Conservation (phyloP, 129 eudicot species). For the Centrapalus pauciflorus region DNA sequence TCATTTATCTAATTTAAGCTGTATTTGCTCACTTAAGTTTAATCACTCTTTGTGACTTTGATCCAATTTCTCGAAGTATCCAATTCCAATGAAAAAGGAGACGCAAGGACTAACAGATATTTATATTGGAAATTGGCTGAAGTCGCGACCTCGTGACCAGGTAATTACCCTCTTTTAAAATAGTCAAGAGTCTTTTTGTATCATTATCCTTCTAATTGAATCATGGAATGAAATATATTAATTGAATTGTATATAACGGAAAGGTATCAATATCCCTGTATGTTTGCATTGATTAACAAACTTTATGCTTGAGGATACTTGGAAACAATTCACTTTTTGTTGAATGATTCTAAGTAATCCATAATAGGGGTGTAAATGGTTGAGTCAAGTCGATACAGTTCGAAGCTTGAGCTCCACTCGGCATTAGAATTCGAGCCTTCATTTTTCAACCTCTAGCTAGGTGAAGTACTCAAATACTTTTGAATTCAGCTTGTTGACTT, state of each 20-base stretch:
- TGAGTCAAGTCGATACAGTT: no score
- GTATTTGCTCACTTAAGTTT: background rate
- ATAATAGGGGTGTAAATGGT: background rate
- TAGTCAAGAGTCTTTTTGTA: conserved; percentile 7
- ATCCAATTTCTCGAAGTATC: conserved; percentile 46
- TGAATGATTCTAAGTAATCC: background rate
- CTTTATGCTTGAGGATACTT: background rate
- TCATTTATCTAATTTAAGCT: background rate
- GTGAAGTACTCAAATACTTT: no score
- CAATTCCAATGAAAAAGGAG: conserved; percentile 75
- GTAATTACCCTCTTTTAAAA: conserved; percentile 21
- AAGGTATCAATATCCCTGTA: conserved; percentile 4
- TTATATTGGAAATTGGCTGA: conserved; percentile 80
- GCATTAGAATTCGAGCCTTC: no score
- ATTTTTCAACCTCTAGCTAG: no score
- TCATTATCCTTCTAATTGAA: background rate
- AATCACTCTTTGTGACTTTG: background rate
- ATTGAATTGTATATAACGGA: background rate
- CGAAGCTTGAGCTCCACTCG: no score
- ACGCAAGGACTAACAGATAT: conserved; percentile 90
- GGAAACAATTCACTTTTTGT: background rate
- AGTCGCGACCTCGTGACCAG: conserved; percentile 91
- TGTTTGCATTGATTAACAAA: background rate
- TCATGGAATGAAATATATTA: background rate
- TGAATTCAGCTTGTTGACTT: no score